phyloP scores from a whole-genome alignment of 2,329 filamentous ascomycete species.

The Pseudogymnoascus sp. region DNA sequence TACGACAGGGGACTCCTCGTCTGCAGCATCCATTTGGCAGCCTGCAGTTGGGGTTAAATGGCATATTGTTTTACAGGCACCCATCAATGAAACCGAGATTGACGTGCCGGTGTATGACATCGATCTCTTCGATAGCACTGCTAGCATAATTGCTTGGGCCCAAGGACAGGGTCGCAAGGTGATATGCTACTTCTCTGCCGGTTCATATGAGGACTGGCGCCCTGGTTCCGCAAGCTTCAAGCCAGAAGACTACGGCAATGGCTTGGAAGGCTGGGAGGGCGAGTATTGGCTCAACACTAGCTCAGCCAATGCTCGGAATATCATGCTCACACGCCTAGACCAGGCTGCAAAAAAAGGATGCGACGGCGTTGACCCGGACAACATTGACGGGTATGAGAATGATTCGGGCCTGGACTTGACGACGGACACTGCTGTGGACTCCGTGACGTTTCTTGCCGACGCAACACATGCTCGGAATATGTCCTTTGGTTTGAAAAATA shows the following conservation, averaged over 20 bases:
- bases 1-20: neutral
- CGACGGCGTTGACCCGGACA: conserved; percentile 63
- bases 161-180: conserved; percentile 47
- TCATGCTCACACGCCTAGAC: conserved; percentile 55
- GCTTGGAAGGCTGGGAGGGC: conserved; percentile 54
- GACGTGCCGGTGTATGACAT: conserved; percentile 36
- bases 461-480: conserved; percentile 47
- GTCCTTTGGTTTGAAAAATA: conserved; percentile 61
- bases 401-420: conserved; percentile 55
- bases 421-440: conserved; percentile 46
- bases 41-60: conserved; percentile 45
- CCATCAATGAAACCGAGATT: conserved; percentile 24
- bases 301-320: conserved; percentile 48
- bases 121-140: conserved; percentile 47
- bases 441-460: conserved; percentile 50
- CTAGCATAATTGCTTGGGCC: conserved; percentile 36
- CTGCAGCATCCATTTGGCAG: conserved; percentile 36
- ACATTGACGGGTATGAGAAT: conserved; percentile 60
- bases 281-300: conserved; percentile 59
- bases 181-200: conserved; percentile 67
- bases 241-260: conserved; percentile 46
- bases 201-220: conserved; percentile 56
- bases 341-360: conserved; percentile 54
- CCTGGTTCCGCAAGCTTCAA: conserved; percentile 48
- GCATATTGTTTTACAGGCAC: conserved; percentile 51